Conservation (phyloP, 2,329 filamentous ascomycete species). For the Alternaria longipes region DNA sequence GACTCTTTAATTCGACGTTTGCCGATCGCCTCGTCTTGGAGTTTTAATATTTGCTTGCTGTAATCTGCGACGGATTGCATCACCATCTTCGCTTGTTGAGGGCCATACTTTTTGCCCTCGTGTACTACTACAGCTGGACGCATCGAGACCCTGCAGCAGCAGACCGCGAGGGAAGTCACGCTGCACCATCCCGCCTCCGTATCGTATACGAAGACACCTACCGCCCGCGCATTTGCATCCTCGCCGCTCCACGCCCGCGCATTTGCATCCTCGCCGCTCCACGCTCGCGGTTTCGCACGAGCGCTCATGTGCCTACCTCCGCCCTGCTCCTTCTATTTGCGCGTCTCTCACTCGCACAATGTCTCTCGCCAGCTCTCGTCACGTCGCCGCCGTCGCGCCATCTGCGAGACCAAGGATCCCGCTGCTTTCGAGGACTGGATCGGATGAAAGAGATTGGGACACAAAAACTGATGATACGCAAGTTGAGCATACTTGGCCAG, state of each 20-base stretch:
- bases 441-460: constrained; percentile 37
- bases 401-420: constrained; percentile 48
- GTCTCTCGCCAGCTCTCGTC: constrained; percentile 45
- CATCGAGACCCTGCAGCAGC: constrained; percentile 25
- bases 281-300: constrained; percentile 39
- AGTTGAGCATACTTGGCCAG: constrained; percentile 18
- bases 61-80: constrained; percentile 25
- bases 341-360: constrained; percentile 49
- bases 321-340: constrained; percentile 47
- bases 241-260: constrained; percentile 34
- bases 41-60: constrained; percentile 9
- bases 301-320: constrained; percentile 51
- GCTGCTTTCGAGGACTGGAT: constrained; percentile 47
- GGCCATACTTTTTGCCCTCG: constrained; percentile 18
- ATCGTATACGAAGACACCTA: constrained; percentile 9
- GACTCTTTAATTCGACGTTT: constrained; percentile 12
- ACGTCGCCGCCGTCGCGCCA: constrained; percentile 43
- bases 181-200: constrained; percentile 13
- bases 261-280: constrained; percentile 24
- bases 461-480: constrained; percentile 19
- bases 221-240: constrained; percentile 13
- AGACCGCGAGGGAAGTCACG: constrained; percentile 25
- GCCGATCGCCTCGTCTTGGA: constrained; percentile 10
- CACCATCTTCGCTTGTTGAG: constrained; percentile 23
- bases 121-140: constrained; percentile 28